phyloP scores from a whole-genome alignment of 768 basidiomycete species.

The Leccinellum rugosiceps region DNA sequence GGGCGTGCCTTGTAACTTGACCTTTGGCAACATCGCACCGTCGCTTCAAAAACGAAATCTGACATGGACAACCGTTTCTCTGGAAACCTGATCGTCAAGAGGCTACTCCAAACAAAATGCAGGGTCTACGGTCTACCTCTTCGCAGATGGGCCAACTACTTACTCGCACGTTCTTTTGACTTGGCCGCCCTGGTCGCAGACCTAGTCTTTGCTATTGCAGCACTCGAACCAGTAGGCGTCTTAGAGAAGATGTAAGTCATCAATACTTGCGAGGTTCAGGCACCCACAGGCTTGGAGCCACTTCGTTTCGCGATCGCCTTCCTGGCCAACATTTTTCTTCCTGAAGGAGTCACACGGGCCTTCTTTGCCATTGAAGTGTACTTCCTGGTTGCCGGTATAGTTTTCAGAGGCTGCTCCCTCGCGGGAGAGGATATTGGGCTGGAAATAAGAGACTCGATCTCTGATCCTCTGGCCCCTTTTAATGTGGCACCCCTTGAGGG shows the following conservation, averaged over 20 bases:
- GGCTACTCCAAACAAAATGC: neutral
- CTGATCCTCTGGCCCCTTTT: neutral
- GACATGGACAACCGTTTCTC: neutral
- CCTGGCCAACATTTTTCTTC: slow-evolving; percentile 7
- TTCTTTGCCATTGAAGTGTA: slow-evolving; percentile 28
- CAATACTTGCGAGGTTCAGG: neutral
- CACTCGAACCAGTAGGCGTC: neutral
- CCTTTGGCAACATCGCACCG: slow-evolving; percentile 5
- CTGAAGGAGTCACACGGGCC: slow-evolving; percentile 10
- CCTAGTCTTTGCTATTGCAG: neutral
- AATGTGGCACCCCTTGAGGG: neutral
- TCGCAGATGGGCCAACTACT: neutral
- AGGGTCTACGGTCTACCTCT: neutral
- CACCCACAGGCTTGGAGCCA: slow-evolving; percentile 10
- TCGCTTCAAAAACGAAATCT: neutral
- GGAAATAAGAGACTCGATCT: neutral
- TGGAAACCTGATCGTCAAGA: neutral
- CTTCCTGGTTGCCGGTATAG: slow-evolving; percentile 9
- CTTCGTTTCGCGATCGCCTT: slow-evolving; percentile 1
- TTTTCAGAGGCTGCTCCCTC: slow-evolving; percentile 2
- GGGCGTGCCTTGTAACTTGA: neutral
- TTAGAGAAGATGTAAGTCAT: neutral
- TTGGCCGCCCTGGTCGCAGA: neutral
- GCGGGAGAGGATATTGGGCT: neutral
- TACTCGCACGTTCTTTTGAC: neutral